phyloP scores from a whole-genome alignment of 2,329 filamentous ascomycete genomes.

The Aureobasidium subglaciale region DNA sequence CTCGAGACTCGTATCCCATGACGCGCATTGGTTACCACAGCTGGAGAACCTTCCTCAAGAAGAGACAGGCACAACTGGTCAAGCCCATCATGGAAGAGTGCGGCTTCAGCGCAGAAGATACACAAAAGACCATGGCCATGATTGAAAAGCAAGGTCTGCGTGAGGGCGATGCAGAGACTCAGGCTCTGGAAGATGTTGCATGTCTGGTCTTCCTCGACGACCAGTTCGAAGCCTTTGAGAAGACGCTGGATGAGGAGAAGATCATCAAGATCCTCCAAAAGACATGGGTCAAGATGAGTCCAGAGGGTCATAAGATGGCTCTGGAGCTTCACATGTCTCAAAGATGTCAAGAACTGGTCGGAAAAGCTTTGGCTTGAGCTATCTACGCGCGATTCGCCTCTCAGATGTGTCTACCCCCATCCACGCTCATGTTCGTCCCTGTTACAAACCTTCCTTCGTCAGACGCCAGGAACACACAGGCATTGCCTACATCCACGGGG shows the following conservation, averaged over 20 bases:
- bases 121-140: constrained; percentile 58
- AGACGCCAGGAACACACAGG: constrained; percentile 61
- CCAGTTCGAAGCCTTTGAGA: constrained; percentile 75
- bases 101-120: constrained; percentile 47
- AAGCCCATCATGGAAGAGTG: constrained; percentile 45
- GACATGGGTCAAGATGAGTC: constrained; percentile 71
- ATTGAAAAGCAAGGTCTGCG: constrained; percentile 72
- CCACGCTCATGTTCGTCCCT: constrained; percentile 61
- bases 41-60: constrained; percentile 71
- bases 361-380: constrained; percentile 48
- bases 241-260: constrained; percentile 68
- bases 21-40: constrained; percentile 68
- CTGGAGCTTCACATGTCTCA: constrained; percentile 59
- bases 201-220: constrained; percentile 84
- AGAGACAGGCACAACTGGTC: constrained; percentile 60
- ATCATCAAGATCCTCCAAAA: constrained; percentile 63
- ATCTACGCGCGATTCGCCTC: background rate
- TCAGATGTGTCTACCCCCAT: constrained; percentile 44
- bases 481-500: constrained; percentile 63
- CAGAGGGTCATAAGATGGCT: constrained; percentile 56
- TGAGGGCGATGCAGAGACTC: constrained; percentile 56
- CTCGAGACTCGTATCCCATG: constrained; percentile 64
- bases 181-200: constrained; percentile 76
- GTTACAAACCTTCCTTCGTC: constrained; percentile 67
- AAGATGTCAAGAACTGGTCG: constrained; percentile 53